Percentiles rank a stretch among this genome's conserved stretches.
phyloP scores from a whole-genome alignment of 108 stramenopile species.

The Nitzschia sp. region DNA sequence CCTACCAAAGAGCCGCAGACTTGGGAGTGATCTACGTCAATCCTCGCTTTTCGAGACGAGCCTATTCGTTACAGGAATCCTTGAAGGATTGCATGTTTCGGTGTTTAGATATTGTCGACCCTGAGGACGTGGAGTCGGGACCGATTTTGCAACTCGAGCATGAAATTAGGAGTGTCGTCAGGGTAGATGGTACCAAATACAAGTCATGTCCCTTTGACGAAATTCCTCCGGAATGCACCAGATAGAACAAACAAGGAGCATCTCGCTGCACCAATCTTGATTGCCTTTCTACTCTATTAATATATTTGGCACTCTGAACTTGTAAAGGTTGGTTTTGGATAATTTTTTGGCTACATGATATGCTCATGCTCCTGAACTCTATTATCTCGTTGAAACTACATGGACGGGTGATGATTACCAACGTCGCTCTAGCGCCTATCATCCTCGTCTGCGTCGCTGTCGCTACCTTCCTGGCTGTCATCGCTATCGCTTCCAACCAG shows the following conservation, averaged over 20 bases:
- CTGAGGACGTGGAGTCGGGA: constrained; percentile 52
- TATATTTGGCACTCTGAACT: no score
- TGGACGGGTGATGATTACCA: no score
- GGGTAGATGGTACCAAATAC: constrained; percentile 64
- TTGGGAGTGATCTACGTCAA: constrained; percentile 52
- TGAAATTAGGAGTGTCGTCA: constrained; percentile 57
- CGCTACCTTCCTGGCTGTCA: not conserved
- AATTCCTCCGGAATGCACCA: constrained; percentile 20
- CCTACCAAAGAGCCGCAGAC: constrained; percentile 35
- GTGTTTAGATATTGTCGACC: constrained; percentile 63
- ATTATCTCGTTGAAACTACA: no score
- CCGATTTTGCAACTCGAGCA: constrained; percentile 63
- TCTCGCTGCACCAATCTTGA: no score
- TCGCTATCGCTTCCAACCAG: not conserved
- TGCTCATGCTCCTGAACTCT: no score
- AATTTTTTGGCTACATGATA: no score
- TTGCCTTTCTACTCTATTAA: no score
- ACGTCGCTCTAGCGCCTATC: no score
- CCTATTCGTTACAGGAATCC: constrained; percentile 29
- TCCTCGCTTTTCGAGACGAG: constrained; percentile 44
- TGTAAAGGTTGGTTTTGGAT: no score
- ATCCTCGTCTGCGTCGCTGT: not conserved
- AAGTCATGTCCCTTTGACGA: constrained; percentile 69
- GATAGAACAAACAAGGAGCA: not conserved
- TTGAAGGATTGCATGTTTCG: constrained; percentile 51